These are phyloP conservation scores for Crithidia expoeki DNA, from an alignment of 208 protist species.

Conservation along the genomic window DNA sequence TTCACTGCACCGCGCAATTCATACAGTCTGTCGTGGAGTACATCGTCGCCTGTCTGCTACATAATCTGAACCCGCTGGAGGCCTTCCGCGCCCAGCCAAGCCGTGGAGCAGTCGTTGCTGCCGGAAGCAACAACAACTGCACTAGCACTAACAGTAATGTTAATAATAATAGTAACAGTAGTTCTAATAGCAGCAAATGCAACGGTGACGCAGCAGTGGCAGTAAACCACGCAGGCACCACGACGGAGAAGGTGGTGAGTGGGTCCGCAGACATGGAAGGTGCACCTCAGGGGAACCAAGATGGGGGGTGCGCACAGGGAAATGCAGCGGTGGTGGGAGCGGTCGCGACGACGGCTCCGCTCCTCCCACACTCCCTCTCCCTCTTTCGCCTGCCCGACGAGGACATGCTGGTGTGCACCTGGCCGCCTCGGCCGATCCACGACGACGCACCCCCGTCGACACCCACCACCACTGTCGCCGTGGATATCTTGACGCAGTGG, in stretches of 20 bases:
- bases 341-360: conserved; percentile 13
- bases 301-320: too few relatives aligned
- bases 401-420: conserved; percentile 49
- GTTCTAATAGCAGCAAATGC: not conserved
- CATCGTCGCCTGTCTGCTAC: conserved; percentile 46
- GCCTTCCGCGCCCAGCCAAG: conserved; percentile 18
- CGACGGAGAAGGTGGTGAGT: not conserved
- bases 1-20: conserved; percentile 21
- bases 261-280: too few relatives aligned
- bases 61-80: conserved; percentile 45
- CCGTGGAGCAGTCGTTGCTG: not conserved
- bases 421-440: conserved; percentile 29
- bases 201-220: not conserved
- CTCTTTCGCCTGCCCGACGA: conserved; percentile 43
- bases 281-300: too few relatives aligned
- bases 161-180: not conserved
- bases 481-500: conserved; percentile 24
- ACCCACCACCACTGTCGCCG: not conserved
- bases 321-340: not conserved
- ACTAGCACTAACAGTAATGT: not conserved
- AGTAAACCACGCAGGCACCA: not conserved
- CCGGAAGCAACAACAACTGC: not conserved
- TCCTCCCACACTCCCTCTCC: conserved; percentile 8
- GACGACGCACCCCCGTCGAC: not conserved
- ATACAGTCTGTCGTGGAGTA: conserved; percentile 33